These are phyloP conservation scores for carrot (Daucus carota) DNA, from an alignment of 129 eudicot species.

Conservation along the genomic window DH1_v3.0 NC_030384.2:44476501-44477000, in stretches of 20 bases:
- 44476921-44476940: not conserved
- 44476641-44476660: not conserved
- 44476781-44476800: not conserved
- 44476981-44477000: slow-evolving; percentile 6
- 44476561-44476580: not conserved
- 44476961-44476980: slow-evolving; percentile 12
- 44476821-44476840: not conserved
- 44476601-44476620: not conserved
- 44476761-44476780: not conserved
- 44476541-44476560: not conserved
- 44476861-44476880: not conserved
- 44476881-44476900: not conserved
- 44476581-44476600: not conserved
- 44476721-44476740: not conserved
- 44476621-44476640: not conserved
- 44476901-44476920: not conserved
- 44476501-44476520: too few relatives aligned
- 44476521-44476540: not conserved
- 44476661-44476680: slow-evolving; percentile 6
- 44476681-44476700: not conserved
- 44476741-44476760: not conserved
- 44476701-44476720: not conserved
- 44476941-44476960: not conserved
- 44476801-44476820: not conserved
- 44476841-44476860: not conserved